Evolutionary conservation across 2,329 filamentous ascomycete genomes (phyloP).

Genomic region (Salinomyces thailandicus): DNA sequence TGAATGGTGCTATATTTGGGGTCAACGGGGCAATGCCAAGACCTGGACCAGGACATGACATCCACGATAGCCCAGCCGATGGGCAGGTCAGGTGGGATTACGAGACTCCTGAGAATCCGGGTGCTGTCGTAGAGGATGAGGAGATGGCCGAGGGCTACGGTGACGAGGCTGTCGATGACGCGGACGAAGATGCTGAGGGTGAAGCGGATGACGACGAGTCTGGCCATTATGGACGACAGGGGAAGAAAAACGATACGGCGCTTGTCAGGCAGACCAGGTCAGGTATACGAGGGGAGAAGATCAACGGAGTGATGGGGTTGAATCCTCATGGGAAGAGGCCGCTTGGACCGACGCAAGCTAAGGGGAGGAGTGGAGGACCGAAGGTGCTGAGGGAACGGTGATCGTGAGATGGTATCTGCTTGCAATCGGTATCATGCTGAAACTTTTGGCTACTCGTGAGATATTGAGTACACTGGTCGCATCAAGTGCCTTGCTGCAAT

Average conservation of each 20-base stretch:
- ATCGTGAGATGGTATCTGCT: too few species aligned
- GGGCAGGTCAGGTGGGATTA: conserved; percentile 10
- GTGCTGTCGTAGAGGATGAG: conserved; percentile 15
- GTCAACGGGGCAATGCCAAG: conserved; percentile 18
- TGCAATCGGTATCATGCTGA: too few species aligned
- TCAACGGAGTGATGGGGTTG: conserved; percentile 2
- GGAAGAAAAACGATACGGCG: conserved; percentile 7
- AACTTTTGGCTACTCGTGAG: too few species aligned
- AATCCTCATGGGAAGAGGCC: conserved; percentile 18
- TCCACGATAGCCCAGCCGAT: neutral
- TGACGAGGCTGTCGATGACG: neutral
- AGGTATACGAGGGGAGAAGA: neutral
- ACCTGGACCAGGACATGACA: neutral
- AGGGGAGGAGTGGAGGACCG: conserved; percentile 1
- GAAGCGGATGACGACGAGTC: conserved; percentile 13
- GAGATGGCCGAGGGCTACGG: conserved; percentile 7
- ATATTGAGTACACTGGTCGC: too few species aligned
- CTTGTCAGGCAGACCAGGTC: conserved; percentile 6
- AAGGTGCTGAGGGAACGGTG: conserved; percentile 4
- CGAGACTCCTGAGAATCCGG: conserved; percentile 22
- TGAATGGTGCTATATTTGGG: conserved; percentile 18
- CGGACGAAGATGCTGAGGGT: conserved; percentile 13
- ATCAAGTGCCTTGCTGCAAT: too few species aligned
- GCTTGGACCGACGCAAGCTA: conserved; percentile 36
- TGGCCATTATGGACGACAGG: too few species aligned